phyloP scores from a whole-genome alignment of 495 filamentous ascomycete species.

The Aspergillus leporis region DNA sequence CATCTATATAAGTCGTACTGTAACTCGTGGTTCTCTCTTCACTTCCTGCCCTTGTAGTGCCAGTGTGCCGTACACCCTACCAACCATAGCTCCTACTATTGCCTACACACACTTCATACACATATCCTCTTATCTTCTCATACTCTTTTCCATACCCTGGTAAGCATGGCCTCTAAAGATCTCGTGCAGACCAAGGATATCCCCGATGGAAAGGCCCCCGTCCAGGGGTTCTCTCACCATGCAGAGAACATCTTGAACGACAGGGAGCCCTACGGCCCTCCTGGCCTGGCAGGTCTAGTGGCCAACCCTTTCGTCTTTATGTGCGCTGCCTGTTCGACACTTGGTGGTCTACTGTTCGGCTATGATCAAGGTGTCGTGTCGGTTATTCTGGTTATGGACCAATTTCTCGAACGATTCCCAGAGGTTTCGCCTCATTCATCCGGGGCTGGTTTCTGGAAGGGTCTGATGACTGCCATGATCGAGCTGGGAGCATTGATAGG shows the following conservation, averaged over 20 bases:
- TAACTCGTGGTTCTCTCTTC: not conserved
- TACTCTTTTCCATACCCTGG: not conserved
- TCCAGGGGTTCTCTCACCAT: conserved; percentile 44
- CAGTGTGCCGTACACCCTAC: not conserved
- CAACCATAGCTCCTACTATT: not conserved
- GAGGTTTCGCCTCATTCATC: conserved; percentile 40
- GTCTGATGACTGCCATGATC: conserved; percentile 61
- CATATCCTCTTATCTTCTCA: not conserved
- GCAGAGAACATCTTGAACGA: conserved; percentile 39
- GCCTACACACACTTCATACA: not conserved
- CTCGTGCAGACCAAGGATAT: not conserved
- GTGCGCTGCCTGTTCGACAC: conserved; percentile 54
- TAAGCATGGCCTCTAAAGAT: not conserved
- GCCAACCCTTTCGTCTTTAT: conserved; percentile 51
- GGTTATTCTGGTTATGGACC: conserved; percentile 57
- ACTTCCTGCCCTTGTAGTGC: not conserved
- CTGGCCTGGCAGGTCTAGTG: conserved; percentile 49
- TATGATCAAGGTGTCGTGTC: conserved; percentile 60
- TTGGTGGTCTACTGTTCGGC: conserved; percentile 59
- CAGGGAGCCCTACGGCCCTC: conserved; percentile 47
- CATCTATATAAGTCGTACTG: conserved; percentile 2
- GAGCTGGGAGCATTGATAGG: conserved; percentile 57
- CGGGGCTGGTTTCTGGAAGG: conserved; percentile 58
- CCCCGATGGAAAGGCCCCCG: conserved; percentile 12
- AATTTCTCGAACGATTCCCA: conserved; percentile 54